A percentile compares a stretch with the other conserved stretches of the same genome.
Conservation (phyloP, 495 filamentous ascomycete genomes). For the Clohesyomyces aquaticus region DNA sequence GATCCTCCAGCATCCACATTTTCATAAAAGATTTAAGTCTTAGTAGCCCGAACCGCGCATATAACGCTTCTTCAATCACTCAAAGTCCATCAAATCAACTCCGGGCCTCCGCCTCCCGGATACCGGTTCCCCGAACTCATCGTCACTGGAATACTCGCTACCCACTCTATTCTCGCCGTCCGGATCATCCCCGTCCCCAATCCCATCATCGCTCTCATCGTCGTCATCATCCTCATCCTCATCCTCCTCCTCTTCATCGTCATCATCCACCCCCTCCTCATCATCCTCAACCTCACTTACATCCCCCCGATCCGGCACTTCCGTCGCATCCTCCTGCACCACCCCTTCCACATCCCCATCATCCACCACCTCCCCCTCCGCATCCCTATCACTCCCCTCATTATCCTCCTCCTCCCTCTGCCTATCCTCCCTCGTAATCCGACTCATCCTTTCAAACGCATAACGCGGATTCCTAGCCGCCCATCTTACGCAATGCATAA, state of each 20-base stretch:
- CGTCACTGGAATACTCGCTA: not conserved
- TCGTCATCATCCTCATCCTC: constrained; percentile 21
- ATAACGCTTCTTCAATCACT: too few relatives aligned
- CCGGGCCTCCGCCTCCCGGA: not conserved
- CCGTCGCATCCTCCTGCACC: constrained; percentile 26
- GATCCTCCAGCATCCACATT: too few relatives aligned
- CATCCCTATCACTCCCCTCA: constrained; percentile 6
- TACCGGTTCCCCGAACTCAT: not conserved
- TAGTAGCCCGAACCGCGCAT: too few relatives aligned
- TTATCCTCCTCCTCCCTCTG: not conserved
- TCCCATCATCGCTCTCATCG: not conserved
- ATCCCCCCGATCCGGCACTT: constrained; percentile 22
- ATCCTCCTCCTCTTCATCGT: constrained; percentile 16
- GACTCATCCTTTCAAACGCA: constrained; percentile 32
- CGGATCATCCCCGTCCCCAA: not conserved
- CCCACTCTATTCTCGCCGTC: not conserved
- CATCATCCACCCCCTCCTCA: constrained; percentile 20
- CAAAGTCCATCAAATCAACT: not conserved
- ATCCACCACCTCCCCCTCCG: constrained; percentile 9
- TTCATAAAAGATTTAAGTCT: too few relatives aligned
- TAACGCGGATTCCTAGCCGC: constrained; percentile 25
- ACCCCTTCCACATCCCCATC: constrained; percentile 18
- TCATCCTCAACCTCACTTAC: constrained; percentile 30
- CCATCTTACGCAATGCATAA: constrained; percentile 18
- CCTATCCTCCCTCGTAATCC: not conserved